phyloP scores from a whole-genome alignment of 371 early-diverging fungal species.

The Rhizopus microsporus region DNA sequence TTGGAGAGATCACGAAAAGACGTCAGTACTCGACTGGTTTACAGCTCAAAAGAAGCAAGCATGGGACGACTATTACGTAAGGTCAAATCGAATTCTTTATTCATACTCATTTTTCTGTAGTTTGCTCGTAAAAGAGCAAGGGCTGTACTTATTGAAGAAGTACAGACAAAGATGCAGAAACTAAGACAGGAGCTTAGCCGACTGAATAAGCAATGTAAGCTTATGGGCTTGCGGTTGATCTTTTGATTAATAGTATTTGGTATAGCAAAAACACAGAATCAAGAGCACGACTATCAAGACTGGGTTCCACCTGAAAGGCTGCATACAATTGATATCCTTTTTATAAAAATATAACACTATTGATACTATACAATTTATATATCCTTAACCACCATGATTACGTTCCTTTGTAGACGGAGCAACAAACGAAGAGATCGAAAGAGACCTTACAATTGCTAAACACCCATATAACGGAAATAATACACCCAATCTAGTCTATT shows the following conservation, averaged over 20 bases:
- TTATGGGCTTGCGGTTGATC: background rate
- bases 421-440: constrained; percentile 28
- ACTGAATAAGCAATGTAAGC: constrained; percentile 26
- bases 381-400: constrained; percentile 24
- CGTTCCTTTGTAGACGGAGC: constrained; percentile 36
- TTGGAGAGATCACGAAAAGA: constrained; percentile 27
- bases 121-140: constrained; percentile 22
- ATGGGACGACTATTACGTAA: constrained; percentile 36
- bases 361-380: background rate
- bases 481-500: constrained; percentile 30
- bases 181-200: constrained; percentile 19
- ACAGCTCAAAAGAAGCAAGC: constrained; percentile 32
- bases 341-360: constrained; percentile 1
- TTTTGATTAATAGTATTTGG: constrained; percentile 6
- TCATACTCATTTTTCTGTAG: constrained; percentile 10
- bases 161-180: constrained; percentile 20
- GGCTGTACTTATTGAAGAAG: constrained; percentile 18
- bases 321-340: constrained; percentile 38
- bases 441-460: constrained; percentile 25
- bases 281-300: constrained; percentile 18
- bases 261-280: constrained; percentile 10
- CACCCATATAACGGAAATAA: constrained; percentile 30
- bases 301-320: constrained; percentile 35
- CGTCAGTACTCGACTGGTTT: constrained; percentile 32
- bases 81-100: constrained; percentile 5